Evolutionary conservation across 2,329 filamentous ascomycete species (phyloP).

Genomic region (Allantophomopsis lycopodina): DNA sequence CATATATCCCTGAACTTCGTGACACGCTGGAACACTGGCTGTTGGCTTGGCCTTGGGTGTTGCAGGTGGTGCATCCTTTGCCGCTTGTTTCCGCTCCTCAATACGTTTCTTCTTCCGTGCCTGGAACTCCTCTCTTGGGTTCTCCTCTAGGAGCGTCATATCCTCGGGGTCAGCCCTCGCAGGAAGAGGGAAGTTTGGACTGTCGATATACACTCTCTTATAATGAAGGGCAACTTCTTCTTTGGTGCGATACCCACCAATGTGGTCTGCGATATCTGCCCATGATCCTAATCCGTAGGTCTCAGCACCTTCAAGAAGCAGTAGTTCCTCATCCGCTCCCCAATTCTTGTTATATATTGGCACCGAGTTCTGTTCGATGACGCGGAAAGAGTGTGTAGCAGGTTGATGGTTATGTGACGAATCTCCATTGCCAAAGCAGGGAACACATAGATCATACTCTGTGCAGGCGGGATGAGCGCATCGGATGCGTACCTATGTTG

Average conservation of each 20-base stretch:
- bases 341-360: constrained; percentile 91
- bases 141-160: constrained; percentile 61
- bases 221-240: constrained; percentile 96
- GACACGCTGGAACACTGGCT: constrained; percentile 86
- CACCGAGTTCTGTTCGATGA: constrained; percentile 97
- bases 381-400: constrained; percentile 72
- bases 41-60: constrained; percentile 93
- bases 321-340: constrained; percentile 94
- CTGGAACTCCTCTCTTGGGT: constrained; percentile 88
- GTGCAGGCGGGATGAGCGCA: constrained; percentile 67
- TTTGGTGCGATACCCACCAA: constrained; percentile 86
- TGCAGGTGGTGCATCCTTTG: constrained; percentile 69
- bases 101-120: constrained; percentile 84
- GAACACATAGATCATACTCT: constrained; percentile 94
- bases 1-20: constrained; percentile 98
- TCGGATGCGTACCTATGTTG: constrained; percentile 71
- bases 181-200: constrained; percentile 72
- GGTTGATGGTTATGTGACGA: constrained; percentile 76
- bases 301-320: constrained; percentile 85
- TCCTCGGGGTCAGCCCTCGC: constrained; percentile 75
- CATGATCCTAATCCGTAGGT: constrained; percentile 94
- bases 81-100: constrained; percentile 77
- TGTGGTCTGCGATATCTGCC: constrained; percentile 96
- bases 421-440: constrained; percentile 79
- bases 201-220: constrained; percentile 74